Base-by-base conservation (phyloP, 2,329 filamentous ascomycete species). In the Corynespora cassiicola region DNA sequence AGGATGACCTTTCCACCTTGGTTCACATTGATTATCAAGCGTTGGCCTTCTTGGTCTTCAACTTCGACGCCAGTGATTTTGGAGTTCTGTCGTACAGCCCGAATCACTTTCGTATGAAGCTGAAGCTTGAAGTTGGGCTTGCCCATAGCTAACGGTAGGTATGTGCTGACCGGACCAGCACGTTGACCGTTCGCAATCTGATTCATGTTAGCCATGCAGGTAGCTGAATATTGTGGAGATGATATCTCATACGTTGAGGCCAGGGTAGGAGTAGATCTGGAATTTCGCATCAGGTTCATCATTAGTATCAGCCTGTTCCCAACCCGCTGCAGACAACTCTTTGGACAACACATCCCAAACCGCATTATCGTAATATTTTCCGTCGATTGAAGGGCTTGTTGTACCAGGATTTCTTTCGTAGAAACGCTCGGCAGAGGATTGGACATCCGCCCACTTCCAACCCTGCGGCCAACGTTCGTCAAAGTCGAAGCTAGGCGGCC, bases 341-440 rank as follows among this genome's bases (percentile, higher is more conserved):
- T 42, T 47, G 12, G 53, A 51, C 7, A 52, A 12, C 10, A 54
- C 43, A 16, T 52, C 40, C 17, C 36, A 58, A 10, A 47, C 42
- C 17, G 37, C 45, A 35, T 55, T 49, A 37, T 55, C 47, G 26
- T 58, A 57, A 27, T 48, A 42, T 29, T 48, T 45, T 5, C 50
- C 47, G 23, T 58, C 55, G 7, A 29, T 24, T 4, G 55, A 58
- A 7, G 51, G 49, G 2, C 18, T 30, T 10, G 37, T 46, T 4
- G 47, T 42, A n/a, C 55, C 55, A n/a, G 55, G 51, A 23, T 54
- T 56, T 12, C 51, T 47, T 31, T 44, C 47, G 28, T 58, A 58
- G 10, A 53, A 29, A 4, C 45, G 34, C 14, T 36, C 36, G 27
- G 55, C 55, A 16, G 55, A 40, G 6, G 37, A 34, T 22, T 50